These are phyloP conservation scores for Nelumbo lutea DNA, from an alignment of 164 flowering plant genomes.

Conservation along the genomic window DNA sequence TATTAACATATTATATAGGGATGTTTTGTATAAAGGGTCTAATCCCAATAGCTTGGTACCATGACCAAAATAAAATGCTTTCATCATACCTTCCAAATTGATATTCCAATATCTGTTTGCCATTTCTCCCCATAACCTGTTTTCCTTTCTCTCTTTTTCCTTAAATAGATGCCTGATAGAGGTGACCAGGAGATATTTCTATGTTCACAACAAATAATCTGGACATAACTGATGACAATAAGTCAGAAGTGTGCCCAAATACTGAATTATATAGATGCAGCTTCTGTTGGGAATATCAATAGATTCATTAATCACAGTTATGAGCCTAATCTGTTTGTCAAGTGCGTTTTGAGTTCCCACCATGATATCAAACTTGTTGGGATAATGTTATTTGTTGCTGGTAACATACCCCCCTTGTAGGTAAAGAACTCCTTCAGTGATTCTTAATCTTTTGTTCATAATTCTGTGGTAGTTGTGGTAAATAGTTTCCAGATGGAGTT, in stretches of 20 bases:
- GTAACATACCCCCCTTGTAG: conserved; percentile 64
- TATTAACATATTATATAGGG: too few relatives aligned
- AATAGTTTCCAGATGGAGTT: too few relatives aligned
- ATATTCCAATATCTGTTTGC: neutral
- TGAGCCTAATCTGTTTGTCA: conserved; percentile 67
- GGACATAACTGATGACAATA: conserved; percentile 22
- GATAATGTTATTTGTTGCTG: conserved; percentile 58
- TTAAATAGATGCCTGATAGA: conserved; percentile 24
- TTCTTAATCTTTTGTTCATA: neutral
- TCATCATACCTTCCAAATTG: too few relatives aligned
- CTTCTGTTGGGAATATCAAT: conserved; percentile 50
- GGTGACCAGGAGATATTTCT: conserved; percentile 37
- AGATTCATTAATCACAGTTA: conserved; percentile 75
- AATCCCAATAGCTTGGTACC: too few relatives aligned
- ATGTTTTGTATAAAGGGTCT: too few relatives aligned
- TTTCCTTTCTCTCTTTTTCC: neutral
- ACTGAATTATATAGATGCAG: conserved; percentile 58
- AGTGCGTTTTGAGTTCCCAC: conserved; percentile 61
- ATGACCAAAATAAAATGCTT: too few relatives aligned
- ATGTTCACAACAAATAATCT: conserved; percentile 13
- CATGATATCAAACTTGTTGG: conserved; percentile 55
- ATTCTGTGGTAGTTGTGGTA: too few relatives aligned
- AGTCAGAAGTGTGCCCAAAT: conserved; percentile 42
- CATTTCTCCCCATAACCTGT: neutral
- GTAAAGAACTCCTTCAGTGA: conserved; percentile 17